Evolutionary conservation across 345 rosid species (phyloP).

Genomic region (Melaleuca alternifolia): DNA sequence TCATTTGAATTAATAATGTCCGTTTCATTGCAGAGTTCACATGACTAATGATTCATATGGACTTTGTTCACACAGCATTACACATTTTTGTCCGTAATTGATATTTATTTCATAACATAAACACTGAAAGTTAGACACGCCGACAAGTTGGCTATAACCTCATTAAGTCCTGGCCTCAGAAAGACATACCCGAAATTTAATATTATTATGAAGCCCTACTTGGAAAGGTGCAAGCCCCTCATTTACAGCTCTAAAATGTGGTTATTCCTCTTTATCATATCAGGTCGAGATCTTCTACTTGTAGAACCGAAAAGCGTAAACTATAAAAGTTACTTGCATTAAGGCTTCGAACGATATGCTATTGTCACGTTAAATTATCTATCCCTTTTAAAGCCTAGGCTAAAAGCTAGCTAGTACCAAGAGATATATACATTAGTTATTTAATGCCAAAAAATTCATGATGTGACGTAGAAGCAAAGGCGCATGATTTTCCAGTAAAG

Average conservation of each 20-base stretch:
- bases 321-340: neutral
- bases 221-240: neutral
- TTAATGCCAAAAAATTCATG: neutral
- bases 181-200: neutral
- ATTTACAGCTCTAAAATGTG: neutral
- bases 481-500: neutral
- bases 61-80: neutral
- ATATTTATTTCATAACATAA: neutral
- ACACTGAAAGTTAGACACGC: neutral
- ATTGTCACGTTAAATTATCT: neutral
- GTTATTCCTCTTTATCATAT: neutral
- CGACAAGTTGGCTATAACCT: neutral
- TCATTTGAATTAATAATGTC: neutral
- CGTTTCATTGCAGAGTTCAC: fast-evolving
- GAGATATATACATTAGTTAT: neutral
- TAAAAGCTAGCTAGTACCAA: neutral
- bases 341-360: neutral
- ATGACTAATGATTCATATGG: neutral
- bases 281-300: neutral
- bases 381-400: neutral
- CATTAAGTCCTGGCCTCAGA: neutral
- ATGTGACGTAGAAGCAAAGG: neutral
- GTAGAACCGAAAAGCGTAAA: neutral
- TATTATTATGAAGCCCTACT: neutral
- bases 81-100: neutral